Conservation (phyloP, 331 rosid genomes). For the Pyracantha coccinea region DNA sequence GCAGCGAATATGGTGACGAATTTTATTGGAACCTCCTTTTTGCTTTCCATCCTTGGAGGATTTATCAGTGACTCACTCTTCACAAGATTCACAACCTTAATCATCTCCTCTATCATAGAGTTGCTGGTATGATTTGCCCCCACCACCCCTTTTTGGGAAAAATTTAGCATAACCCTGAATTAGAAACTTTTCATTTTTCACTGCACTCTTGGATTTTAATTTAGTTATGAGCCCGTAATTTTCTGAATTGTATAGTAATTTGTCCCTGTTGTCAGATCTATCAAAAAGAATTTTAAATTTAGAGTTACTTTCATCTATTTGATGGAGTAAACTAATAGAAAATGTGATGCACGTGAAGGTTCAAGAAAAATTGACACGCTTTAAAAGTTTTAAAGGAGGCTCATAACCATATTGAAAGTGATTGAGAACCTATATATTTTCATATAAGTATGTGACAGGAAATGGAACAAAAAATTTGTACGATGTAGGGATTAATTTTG, state of each 20-base stretch:
- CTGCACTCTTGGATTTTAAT: too few relatives aligned
- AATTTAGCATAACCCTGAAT: too few relatives aligned
- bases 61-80: slow-evolving; percentile 24
- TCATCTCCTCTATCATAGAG: not conserved
- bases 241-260: not conserved
- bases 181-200: too few relatives aligned
- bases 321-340: too few relatives aligned
- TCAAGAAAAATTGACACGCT: not conserved
- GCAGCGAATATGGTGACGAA: slow-evolving; percentile 37
- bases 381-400: not conserved
- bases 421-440: not conserved
- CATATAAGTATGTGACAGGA: not conserved
- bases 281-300: too few relatives aligned
- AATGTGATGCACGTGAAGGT: too few relatives aligned
- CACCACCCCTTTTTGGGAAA: not conserved
- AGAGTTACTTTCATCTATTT: not conserved
- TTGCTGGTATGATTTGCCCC: slow-evolving; percentile 14
- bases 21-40: slow-evolving; percentile 23
- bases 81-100: slow-evolving; percentile 27
- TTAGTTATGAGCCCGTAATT: not conserved
- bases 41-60: slow-evolving; percentile 29
- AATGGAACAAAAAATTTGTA: not conserved
- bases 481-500: slow-evolving; percentile 5
- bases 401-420: not conserved
- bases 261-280: not conserved